A percentile compares a stretch with the other conserved stretches of the same genome.
Evolutionary conservation across 148 eudicot genomes (phyloP).

Genomic region (Cornus florida): DNA sequence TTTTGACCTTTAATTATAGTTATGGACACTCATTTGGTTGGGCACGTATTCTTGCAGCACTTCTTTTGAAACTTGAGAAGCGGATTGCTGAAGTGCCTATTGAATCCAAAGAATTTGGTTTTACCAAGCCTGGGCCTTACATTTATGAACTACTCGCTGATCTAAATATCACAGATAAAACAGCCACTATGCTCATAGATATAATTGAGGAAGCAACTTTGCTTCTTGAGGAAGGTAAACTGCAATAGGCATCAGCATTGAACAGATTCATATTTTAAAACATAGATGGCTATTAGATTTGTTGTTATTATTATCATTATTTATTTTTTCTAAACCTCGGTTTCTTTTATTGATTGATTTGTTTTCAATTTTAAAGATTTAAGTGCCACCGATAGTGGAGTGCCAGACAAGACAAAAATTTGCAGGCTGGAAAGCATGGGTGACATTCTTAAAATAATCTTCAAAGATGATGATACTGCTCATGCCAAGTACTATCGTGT

Average conservation of each 20-base stretch:
- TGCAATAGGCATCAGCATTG: not conserved
- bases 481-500: constrained; percentile 94
- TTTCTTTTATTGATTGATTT: not conserved
- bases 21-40: not conserved
- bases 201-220: constrained; percentile 75
- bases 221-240: constrained; percentile 94
- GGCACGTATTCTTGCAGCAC: constrained; percentile 51
- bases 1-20: constrained; percentile 2
- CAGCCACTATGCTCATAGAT: constrained; percentile 63
- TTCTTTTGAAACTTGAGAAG: constrained; percentile 94
- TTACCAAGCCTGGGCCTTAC: constrained; percentile 91
- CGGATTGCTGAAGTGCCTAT: constrained; percentile 84
- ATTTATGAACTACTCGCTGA: constrained; percentile 86
- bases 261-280: not conserved
- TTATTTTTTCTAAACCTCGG: not conserved
- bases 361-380: constrained; percentile 36
- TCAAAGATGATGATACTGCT: constrained; percentile 68
- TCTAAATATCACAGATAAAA: constrained; percentile 63
- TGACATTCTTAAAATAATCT: constrained; percentile 71
- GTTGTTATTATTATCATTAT: not conserved
- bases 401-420: constrained; percentile 47
- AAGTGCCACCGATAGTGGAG: constrained; percentile 52
- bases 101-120: constrained; percentile 84
- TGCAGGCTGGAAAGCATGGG: constrained; percentile 81
- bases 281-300: not conserved